Percentiles rank a stretch among this genome's conserved stretches.
phyloP scores from a whole-genome alignment of 345 rosid genomes.

The Leavenworthia alabamica region DNA sequence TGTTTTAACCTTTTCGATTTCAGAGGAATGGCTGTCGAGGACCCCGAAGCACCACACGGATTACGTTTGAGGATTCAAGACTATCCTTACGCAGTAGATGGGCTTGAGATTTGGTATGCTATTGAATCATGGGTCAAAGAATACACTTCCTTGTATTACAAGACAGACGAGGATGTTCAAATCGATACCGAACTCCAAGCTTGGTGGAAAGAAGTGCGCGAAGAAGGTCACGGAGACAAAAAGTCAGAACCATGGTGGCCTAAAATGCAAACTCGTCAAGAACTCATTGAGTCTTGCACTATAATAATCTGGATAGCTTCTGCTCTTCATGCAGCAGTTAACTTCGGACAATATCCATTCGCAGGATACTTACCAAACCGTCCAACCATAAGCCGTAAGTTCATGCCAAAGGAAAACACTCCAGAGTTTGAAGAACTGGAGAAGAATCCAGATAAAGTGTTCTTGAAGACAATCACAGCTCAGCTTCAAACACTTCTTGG shows the following conservation, averaged over 20 bases:
- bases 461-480: slow-evolving; percentile 45
- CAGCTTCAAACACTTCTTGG: slow-evolving; percentile 44
- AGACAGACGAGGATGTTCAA: slow-evolving; percentile 39
- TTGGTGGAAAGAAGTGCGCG: slow-evolving; percentile 68
- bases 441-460: slow-evolving; percentile 41
- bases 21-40: slow-evolving; percentile 72
- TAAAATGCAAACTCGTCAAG: slow-evolving; percentile 41
- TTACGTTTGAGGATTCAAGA: slow-evolving; percentile 52
- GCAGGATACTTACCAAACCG: slow-evolving; percentile 65
- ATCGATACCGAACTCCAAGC: slow-evolving; percentile 53
- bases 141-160: slow-evolving; percentile 50
- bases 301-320: slow-evolving; percentile 68
- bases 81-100: slow-evolving; percentile 73
- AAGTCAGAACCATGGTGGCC: slow-evolving; percentile 75
- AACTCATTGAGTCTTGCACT: slow-evolving; percentile 53
- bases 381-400: slow-evolving; percentile 50
- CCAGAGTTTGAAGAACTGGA: slow-evolving; percentile 48
- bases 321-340: slow-evolving; percentile 66
- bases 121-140: slow-evolving; percentile 59
- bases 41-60: slow-evolving; percentile 47
- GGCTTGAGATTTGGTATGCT: slow-evolving; percentile 69
- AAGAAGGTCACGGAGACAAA: slow-evolving; percentile 70
- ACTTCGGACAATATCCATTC: slow-evolving; percentile 62
- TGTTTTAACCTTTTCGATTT: not conserved
- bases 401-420: slow-evolving; percentile 49